Percentiles rank a stretch among this genome's conserved stretches.
phyloP scores from a whole-genome alignment of 805 yeast species.

The Starmerella bacillaris region DNA sequence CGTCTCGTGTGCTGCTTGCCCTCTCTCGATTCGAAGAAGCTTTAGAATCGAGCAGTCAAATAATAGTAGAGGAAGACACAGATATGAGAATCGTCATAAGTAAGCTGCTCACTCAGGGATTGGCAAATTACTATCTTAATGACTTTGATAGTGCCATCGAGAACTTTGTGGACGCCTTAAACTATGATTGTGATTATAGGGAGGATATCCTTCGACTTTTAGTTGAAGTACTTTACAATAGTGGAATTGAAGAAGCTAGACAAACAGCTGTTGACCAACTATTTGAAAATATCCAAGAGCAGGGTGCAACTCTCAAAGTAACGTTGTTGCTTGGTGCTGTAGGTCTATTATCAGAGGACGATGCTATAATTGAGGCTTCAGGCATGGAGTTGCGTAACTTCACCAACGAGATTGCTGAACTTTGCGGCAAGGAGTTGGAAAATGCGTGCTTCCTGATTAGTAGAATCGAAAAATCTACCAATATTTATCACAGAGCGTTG shows the following conservation, averaged over 20 bases:
- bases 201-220: conserved; percentile 52
- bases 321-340: conserved; percentile 68
- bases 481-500: conserved; percentile 52
- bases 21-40: conserved; percentile 37
- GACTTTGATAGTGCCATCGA: conserved; percentile 49
- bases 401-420: conserved; percentile 33
- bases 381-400: conserved; percentile 45
- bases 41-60: conserved; percentile 29
- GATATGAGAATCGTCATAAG: conserved; percentile 36
- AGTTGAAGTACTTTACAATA: conserved; percentile 63
- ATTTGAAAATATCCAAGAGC: conserved; percentile 40
- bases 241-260: conserved; percentile 55
- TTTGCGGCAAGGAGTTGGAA: conserved; percentile 23
- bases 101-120: conserved; percentile 50
- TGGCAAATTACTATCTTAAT: conserved; percentile 44
- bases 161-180: conserved; percentile 48
- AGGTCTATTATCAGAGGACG: conserved; percentile 40
- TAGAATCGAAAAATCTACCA: conserved; percentile 13
- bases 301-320: conserved; percentile 50
- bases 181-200: conserved; percentile 26
- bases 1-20: conserved; percentile 58
- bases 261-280: conserved; percentile 75
- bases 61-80: conserved; percentile 32
- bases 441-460: conserved; percentile 12
- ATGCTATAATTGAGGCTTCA: conserved; percentile 42